Evolutionary conservation across 1,284 basidiomycete species (phyloP).

Genomic region (Calocybe gambosa): DNA sequence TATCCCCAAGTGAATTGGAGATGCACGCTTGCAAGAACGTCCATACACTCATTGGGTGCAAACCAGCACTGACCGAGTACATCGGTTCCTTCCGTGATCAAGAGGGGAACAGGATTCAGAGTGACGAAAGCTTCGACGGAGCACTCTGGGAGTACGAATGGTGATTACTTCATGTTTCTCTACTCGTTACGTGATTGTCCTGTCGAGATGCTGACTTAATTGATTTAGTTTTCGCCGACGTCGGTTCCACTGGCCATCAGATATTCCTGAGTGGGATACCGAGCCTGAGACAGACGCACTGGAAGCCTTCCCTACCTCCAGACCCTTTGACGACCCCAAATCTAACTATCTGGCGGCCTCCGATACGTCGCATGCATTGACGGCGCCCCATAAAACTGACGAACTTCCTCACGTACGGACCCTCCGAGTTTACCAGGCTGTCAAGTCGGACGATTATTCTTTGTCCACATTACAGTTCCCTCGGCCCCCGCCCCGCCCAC

Average conservation of each 20-base stretch:
- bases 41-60: slow-evolving; percentile 56
- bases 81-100: slow-evolving; percentile 35
- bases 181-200: neutral
- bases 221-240: slow-evolving; percentile 48
- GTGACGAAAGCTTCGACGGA: slow-evolving; percentile 43
- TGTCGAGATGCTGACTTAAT: neutral
- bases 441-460: slow-evolving; percentile 26
- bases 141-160: slow-evolving; percentile 63
- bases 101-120: slow-evolving; percentile 31
- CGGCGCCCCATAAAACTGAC: slow-evolving; percentile 22
- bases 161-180: slow-evolving; percentile 33
- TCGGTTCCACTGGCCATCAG: slow-evolving; percentile 53
- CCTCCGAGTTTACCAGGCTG: slow-evolving; percentile 50
- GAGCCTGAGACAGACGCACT: slow-evolving; percentile 19
- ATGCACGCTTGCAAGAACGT: slow-evolving; percentile 63
- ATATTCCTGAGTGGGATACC: slow-evolving; percentile 25
- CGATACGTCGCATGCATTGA: slow-evolving; percentile 15
- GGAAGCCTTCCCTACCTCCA: slow-evolving; percentile 9
- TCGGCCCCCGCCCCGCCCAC: slow-evolving; percentile 14
- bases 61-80: slow-evolving; percentile 49
- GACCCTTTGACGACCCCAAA: slow-evolving; percentile 10
- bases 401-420: slow-evolving; percentile 48
- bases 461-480: slow-evolving; percentile 14
- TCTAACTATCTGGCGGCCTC: slow-evolving; percentile 11
- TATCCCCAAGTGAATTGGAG: slow-evolving; percentile 54